phyloP scores from a whole-genome alignment of 2,329 filamentous ascomycete genomes.

The Ophiostoma sp. region DNA sequence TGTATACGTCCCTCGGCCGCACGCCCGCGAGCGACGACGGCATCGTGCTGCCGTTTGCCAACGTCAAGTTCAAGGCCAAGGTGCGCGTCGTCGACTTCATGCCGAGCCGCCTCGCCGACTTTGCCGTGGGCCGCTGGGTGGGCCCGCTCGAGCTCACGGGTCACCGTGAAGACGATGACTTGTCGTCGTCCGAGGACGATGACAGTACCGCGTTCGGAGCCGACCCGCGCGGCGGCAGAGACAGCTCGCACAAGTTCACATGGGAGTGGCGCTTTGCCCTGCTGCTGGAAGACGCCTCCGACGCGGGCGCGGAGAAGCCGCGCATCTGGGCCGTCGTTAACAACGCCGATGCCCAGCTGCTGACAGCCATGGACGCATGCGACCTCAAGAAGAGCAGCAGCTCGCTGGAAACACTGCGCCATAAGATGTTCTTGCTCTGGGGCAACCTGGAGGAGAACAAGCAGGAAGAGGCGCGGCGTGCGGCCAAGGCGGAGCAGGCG shows the following conservation, averaged over 20 bases:
- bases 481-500: not conserved
- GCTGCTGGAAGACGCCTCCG: slow-evolving; percentile 69
- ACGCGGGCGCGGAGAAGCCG: slow-evolving; percentile 29
- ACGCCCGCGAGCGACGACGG: not conserved
- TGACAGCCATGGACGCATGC: slow-evolving; percentile 45
- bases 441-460: slow-evolving; percentile 75
- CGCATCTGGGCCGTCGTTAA: slow-evolving; percentile 65
- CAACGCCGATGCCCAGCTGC: slow-evolving; percentile 47
- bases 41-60: slow-evolving; percentile 61
- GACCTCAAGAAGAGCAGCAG: slow-evolving; percentile 49
- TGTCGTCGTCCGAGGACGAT: not conserved
- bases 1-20: not conserved
- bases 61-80: slow-evolving; percentile 61
- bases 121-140: slow-evolving; percentile 48
- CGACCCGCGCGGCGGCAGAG: not conserved
- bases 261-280: slow-evolving; percentile 88
- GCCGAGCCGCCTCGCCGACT: slow-evolving; percentile 65
- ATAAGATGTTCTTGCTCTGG: slow-evolving; percentile 76
- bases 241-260: slow-evolving; percentile 29
- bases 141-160: slow-evolving; percentile 31
- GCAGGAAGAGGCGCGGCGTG: slow-evolving; percentile 39
- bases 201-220: not conserved
- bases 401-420: slow-evolving; percentile 50
- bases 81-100: slow-evolving; percentile 79
- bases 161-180: not conserved